These are phyloP conservation scores for Gynostemma pentaphyllum DNA, from an alignment of 306 rosid genomes.

Conservation along the genomic window DNA sequence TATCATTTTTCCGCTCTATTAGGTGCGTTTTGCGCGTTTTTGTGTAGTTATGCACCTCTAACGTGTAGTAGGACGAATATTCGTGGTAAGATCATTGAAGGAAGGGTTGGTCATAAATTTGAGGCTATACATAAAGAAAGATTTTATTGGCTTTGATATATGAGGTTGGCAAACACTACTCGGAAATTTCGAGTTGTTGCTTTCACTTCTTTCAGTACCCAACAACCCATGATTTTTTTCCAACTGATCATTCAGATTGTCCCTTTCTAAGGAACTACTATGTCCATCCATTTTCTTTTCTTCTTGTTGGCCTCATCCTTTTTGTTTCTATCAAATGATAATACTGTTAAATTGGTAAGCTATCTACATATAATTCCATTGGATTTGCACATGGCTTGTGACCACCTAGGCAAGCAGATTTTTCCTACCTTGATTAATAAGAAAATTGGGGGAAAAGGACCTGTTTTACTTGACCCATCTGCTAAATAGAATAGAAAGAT, in stretches of 20 bases:
- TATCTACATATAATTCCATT: not conserved
- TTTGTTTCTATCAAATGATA: not conserved
- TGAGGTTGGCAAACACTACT: too few relatives aligned
- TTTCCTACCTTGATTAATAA: not conserved
- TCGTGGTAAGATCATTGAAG: too few relatives aligned
- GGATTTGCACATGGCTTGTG: slow-evolving; percentile 8
- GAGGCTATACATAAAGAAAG: too few relatives aligned
- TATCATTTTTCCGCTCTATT: not conserved
- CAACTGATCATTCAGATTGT: not conserved
- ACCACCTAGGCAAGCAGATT: not conserved
- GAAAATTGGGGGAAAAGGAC: not conserved
- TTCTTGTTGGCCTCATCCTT: not conserved
- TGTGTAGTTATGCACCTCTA: too few relatives aligned
- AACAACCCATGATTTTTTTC: not conserved
- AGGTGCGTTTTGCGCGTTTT: not conserved
- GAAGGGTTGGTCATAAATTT: too few relatives aligned
- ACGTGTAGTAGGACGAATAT: too few relatives aligned
- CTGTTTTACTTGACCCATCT: not conserved
- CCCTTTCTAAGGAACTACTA: not conserved
- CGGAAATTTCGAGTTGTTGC: not conserved
- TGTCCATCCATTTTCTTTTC: slow-evolving; percentile 4
- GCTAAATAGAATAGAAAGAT: not conserved
- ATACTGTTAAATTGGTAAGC: slow-evolving; percentile 4
- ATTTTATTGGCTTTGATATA: too few relatives aligned
- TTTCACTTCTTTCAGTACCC: slow-evolving; percentile 2